Evolutionary conservation across 2,329 filamentous ascomycete genomes (phyloP).

Genomic region (Cordyceps tenuipes): DNA sequence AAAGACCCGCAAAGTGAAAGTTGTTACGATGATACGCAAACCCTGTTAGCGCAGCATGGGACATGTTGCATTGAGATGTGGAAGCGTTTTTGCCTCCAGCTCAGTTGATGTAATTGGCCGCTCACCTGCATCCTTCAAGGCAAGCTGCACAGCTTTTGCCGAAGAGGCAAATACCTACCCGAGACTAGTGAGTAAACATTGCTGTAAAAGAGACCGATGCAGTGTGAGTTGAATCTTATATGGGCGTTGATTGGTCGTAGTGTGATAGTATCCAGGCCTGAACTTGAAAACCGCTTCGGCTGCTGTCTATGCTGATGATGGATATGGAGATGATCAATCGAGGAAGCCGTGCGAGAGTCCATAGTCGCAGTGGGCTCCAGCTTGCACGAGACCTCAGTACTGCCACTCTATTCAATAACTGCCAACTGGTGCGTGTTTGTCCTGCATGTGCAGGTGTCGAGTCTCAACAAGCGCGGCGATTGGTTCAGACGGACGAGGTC

Average conservation of each 20-base stretch:
- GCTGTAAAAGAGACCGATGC: background rate
- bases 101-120: background rate
- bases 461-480: background rate
- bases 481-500: background rate
- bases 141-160: conserved; percentile 1
- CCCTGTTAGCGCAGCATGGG: background rate
- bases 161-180: background rate
- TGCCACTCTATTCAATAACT: background rate
- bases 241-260: too few species aligned
- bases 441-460: background rate
- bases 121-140: background rate
- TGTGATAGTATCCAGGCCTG: too few species aligned
- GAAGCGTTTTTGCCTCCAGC: too few species aligned
- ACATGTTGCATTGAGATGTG: background rate
- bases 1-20: background rate
- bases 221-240: too few species aligned
- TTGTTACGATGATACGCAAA: too few species aligned
- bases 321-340: too few species aligned
- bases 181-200: background rate
- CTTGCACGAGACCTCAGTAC: background rate
- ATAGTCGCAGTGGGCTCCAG: background rate
- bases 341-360: background rate
- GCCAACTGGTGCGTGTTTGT: background rate
- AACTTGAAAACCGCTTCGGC: too few species aligned
- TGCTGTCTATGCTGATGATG: too few species aligned